A percentile compares a stretch with the other conserved stretches of the same genome.
Evolutionary conservation across 208 protist species (phyloP).

Genomic region (Acanthamoeba polyphaga): DNA sequence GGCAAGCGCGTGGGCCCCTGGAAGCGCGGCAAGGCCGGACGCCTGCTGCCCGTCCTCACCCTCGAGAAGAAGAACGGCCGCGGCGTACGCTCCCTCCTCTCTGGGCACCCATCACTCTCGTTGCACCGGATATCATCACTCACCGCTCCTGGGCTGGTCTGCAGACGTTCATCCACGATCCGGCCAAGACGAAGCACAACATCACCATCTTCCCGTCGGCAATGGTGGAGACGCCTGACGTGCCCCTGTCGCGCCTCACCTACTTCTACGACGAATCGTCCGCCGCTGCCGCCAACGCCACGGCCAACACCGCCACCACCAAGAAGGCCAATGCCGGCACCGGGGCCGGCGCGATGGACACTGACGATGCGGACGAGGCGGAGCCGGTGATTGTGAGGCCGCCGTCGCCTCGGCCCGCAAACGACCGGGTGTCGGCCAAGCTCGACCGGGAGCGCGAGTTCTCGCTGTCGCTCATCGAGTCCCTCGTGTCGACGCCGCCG

Average conservation of each 20-base stretch:
- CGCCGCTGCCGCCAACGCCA: neutral
- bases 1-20: conserved; percentile 23
- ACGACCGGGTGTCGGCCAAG: neutral
- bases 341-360: neutral
- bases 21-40: conserved; percentile 45
- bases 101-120: neutral
- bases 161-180: conserved; percentile 32
- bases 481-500: neutral
- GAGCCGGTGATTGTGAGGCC: neutral
- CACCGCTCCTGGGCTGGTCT: neutral
- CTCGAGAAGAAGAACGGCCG: conserved; percentile 55
- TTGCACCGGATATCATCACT: neutral
- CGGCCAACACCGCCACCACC: neutral
- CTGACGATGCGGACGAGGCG: neutral
- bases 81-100: neutral
- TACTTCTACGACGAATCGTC: conserved; percentile 31
- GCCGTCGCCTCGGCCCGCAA: neutral
- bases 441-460: conserved; percentile 15
- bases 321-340: neutral
- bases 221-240: neutral
- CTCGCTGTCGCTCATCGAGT: conserved; percentile 40
- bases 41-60: conserved; percentile 27
- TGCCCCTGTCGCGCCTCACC: neutral
- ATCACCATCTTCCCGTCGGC: conserved; percentile 37
- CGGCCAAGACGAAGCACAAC: conserved; percentile 48